Base-by-base conservation (phyloP, 2,329 filamentous ascomycete genomes). In the Hypoxylon rubiginosum region DNA sequence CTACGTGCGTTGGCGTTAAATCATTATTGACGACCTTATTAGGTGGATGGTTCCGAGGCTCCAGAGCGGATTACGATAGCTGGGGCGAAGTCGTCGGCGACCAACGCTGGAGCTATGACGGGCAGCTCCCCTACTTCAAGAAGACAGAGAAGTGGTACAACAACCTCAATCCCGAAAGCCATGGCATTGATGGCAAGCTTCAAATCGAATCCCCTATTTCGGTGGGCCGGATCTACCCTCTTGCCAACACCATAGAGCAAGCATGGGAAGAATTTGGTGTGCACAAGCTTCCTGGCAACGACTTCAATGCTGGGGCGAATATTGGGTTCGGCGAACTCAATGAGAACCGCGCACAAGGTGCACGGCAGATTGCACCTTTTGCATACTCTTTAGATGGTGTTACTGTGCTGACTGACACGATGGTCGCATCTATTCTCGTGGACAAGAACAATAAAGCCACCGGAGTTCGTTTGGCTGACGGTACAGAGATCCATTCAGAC, bases 91-190 rank as follows among this genome's bases (percentile, higher is more conserved):
- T 70, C 54, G 53, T 71, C 52, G 11, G 49, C 15, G 82, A 85
- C 61, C 36, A 74, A 3, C 68, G 74, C 17, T 85, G 82, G 78
- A 77, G 77, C 54, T 82, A 79, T 49, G 72, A 79, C 0, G 75
- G 75, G 8, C 76, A 84, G 51, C 73, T 81, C 10, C 78, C 78
- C 2, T 85, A 82, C 65, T 79, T 82, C 62, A 72, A 73, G 48
- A 78, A 75, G 62, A 71, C 73, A 0, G 80, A 81, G 67, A 71
- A 53, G 24, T 73, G 69, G 69, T 71, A 57, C 21, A 62, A 63
- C 17, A n/a, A 24, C 32, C 43, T 62, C 2, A 58, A 70, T 49
- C 3, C 57, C 0, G 53, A 66, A 4, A 43, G 61, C 1, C 74
- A 80, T 45, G 78, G 79, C 1, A 63, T 56, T 13, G 53, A 73